Conservation (phyloP, 306 rosid genomes). For the barrel medic (Medicago truncatula) region DNA sequence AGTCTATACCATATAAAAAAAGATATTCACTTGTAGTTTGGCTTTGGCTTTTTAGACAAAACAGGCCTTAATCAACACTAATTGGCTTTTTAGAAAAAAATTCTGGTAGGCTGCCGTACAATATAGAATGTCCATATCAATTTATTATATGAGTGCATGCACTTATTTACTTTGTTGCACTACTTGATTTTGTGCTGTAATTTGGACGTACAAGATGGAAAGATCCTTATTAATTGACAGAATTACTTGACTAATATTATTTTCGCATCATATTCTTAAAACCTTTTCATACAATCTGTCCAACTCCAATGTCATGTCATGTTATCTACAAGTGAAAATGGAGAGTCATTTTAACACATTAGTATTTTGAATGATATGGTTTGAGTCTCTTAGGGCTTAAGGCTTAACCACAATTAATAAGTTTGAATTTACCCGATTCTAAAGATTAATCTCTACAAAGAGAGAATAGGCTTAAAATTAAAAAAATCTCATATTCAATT, state of each 20-base stretch:
- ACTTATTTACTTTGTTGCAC: neutral
- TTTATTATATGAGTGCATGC: neutral
- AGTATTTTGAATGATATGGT: too few relatives aligned
- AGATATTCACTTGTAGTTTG: neutral
- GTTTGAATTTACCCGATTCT: too few relatives aligned
- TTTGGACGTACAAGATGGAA: neutral
- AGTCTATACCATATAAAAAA: too few relatives aligned
- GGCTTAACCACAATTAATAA: too few relatives aligned
- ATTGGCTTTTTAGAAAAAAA: neutral
- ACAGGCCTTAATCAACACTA: slow-evolving; percentile 25
- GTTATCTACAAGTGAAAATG: too few relatives aligned
- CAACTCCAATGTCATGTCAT: too few relatives aligned
- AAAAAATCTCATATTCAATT: too few relatives aligned
- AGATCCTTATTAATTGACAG: neutral
- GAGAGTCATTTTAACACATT: too few relatives aligned
- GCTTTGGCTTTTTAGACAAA: slow-evolving; percentile 3
- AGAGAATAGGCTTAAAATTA: too few relatives aligned
- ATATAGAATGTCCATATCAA: neutral
- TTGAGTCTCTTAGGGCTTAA: too few relatives aligned
- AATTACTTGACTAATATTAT: neutral
- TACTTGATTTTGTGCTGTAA: neutral
- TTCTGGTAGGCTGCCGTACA: slow-evolving; percentile 1
- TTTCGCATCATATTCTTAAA: neutral
- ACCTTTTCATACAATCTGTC: neutral
- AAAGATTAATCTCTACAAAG: too few relatives aligned